These are phyloP conservation scores for Mycena citricolor DNA, from an alignment of 1,284 basidiomycete species.

Conservation along the genomic window DNA sequence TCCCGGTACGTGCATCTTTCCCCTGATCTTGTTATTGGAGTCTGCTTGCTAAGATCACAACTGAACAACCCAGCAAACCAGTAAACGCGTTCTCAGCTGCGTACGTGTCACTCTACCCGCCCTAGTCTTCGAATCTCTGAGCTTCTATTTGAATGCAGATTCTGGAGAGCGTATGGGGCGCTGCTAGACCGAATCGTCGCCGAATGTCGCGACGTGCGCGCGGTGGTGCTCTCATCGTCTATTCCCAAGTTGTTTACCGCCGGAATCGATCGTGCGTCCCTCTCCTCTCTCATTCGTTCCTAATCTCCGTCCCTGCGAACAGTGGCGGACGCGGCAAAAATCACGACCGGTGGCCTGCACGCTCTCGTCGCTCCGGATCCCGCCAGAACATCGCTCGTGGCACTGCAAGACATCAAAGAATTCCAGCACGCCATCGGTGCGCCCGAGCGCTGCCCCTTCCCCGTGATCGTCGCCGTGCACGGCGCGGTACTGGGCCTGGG, in stretches of 20 bases:
- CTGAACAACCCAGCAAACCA: conserved; percentile 68
- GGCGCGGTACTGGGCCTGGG: conserved; percentile 78
- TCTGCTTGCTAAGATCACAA: too few species aligned
- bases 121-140: background rate
- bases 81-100: conserved; percentile 75
- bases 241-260: conserved; percentile 77
- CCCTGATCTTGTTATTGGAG: background rate
- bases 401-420: conserved; percentile 52
- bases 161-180: conserved; percentile 69
- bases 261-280: conserved; percentile 71
- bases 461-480: conserved; percentile 85
- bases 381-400: conserved; percentile 52
- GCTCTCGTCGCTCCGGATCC: conserved; percentile 39
- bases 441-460: conserved; percentile 73
- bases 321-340: conserved; percentile 22
- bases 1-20: conserved; percentile 39
- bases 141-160: conserved; percentile 39
- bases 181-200: conserved; percentile 59
- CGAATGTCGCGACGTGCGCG: conserved; percentile 59
- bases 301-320: background rate
- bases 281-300: conserved; percentile 19
- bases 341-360: conserved; percentile 33
- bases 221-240: conserved; percentile 69
- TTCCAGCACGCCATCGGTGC: conserved; percentile 77
- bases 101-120: conserved; percentile 32